These are phyloP conservation scores for Graphilbum sp. DNA, from an alignment of 2,329 filamentous ascomycete species.

Conservation along the genomic window DNA sequence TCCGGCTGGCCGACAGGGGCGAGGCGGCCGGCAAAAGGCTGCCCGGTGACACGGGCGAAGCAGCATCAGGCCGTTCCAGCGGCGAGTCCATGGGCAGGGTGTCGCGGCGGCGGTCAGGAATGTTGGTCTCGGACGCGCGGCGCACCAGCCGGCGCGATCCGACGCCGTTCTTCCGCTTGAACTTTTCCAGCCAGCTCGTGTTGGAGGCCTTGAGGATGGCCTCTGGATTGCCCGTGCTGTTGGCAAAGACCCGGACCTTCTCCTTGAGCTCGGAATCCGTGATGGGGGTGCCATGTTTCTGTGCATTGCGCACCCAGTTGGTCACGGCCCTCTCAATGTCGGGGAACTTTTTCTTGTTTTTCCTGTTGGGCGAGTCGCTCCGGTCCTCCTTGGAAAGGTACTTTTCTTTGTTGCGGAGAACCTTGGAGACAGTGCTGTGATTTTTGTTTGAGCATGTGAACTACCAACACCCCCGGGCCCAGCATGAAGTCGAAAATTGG, in stretches of 20 bases:
- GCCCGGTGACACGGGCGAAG: conserved; percentile 59
- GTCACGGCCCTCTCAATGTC: conserved; percentile 85
- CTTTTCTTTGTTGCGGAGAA: conserved; percentile 84
- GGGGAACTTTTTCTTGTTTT: conserved; percentile 66
- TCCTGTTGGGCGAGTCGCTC: conserved; percentile 64
- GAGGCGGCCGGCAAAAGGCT: conserved; percentile 45
- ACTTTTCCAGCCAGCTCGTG: conserved; percentile 77
- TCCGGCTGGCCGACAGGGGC: conserved; percentile 52
- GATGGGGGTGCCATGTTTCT: conserved; percentile 56
- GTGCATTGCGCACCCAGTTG: conserved; percentile 73
- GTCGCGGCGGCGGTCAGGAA: conserved; percentile 47
- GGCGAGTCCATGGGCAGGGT: conserved; percentile 27
- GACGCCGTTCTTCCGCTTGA: conserved; percentile 72
- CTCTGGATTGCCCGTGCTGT: conserved; percentile 51
- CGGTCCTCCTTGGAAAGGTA: conserved; percentile 73
- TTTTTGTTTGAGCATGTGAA: conserved; percentile 13
- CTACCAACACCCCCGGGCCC: not conserved
- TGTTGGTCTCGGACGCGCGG: conserved; percentile 51
- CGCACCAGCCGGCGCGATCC: conserved; percentile 29
- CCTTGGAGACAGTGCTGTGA: conserved; percentile 90
- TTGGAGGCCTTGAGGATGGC: conserved; percentile 55
- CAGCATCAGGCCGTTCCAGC: conserved; percentile 32
- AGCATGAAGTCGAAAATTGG: too few relatives aligned
- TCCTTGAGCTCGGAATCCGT: conserved; percentile 72
- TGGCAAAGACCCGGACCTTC: conserved; percentile 68